Evolutionary conservation across 225 moss, liverwort and hornwort species (phyloP).

Genomic region (Thuidium tamariscinum): DNA sequence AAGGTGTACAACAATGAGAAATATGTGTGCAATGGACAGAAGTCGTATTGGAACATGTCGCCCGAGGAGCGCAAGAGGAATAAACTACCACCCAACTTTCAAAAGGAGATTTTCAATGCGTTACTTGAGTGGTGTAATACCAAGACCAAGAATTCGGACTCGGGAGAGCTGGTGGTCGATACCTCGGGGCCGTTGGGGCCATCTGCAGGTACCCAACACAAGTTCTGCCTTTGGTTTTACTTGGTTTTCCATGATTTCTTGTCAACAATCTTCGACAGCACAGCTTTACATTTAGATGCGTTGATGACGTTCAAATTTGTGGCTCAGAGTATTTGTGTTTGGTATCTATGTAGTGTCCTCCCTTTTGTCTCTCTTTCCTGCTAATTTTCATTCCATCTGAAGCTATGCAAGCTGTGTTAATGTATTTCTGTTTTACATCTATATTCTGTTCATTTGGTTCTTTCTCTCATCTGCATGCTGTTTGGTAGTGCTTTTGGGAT

Average conservation of each 20-base stretch:
- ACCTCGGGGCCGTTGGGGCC: constrained; percentile 35
- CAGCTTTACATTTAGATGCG: neutral
- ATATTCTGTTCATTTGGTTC: neutral
- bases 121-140: constrained; percentile 64
- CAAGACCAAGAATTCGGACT: constrained; percentile 50
- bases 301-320: neutral
- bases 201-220: constrained; percentile 1
- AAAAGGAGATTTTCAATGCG: constrained; percentile 53
- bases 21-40: constrained; percentile 34
- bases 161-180: constrained; percentile 59
- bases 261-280: neutral
- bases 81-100: constrained; percentile 60
- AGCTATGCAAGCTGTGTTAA: neutral
- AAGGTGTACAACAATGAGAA: constrained; percentile 65
- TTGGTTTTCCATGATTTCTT: neutral
- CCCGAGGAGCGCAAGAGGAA: constrained; percentile 61
- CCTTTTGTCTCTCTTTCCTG: neutral
- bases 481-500: neutral
- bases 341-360: neutral
- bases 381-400: neutral
- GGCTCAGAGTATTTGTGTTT: neutral
- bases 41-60: constrained; percentile 66
- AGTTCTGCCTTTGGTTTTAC: neutral
- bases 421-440: neutral
- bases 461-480: neutral